Evolutionary conservation across 2,329 filamentous ascomycete genomes (phyloP).

Genomic region (Colletotrichum falcatum): DNA sequence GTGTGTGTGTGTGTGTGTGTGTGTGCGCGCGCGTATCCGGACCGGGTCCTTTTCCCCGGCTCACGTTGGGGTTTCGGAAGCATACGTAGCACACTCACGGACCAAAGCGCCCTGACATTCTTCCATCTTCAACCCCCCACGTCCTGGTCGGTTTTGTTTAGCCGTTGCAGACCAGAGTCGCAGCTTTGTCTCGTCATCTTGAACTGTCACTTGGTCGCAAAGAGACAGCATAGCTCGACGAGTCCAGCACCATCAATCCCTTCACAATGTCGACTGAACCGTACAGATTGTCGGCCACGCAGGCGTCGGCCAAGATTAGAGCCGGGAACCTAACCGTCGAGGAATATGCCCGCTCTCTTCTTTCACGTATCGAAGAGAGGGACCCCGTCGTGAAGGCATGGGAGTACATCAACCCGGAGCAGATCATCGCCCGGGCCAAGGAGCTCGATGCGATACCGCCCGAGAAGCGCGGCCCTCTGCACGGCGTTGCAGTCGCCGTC

Average conservation of each 20-base stretch:
- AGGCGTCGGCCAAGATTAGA: constrained; percentile 54
- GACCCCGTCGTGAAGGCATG: constrained; percentile 62
- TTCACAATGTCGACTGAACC: constrained; percentile 27
- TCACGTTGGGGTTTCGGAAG: background rate
- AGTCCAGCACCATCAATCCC: background rate
- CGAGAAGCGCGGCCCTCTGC: constrained; percentile 64
- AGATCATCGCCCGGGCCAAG: constrained; percentile 63
- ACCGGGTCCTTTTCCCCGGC: background rate
- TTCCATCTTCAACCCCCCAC: background rate
- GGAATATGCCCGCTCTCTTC: constrained; percentile 60
- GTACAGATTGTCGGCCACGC: constrained; percentile 53
- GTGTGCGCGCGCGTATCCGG: background rate
- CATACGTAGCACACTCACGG: background rate
- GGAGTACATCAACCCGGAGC: constrained; percentile 59
- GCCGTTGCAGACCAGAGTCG: background rate
- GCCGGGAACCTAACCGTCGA: constrained; percentile 59
- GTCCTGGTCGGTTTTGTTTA: background rate
- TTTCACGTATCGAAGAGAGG: constrained; percentile 57
- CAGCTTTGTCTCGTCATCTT: background rate
- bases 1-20: background rate
- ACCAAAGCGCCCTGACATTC: constrained; percentile 3
- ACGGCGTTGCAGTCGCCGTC: constrained; percentile 68
- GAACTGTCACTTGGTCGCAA: background rate
- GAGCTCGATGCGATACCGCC: constrained; percentile 62
- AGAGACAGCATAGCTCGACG: background rate